Evolutionary conservation across 805 yeast genomes (phyloP).

Genomic region (Schwanniomyces vanrijiae): DNA sequence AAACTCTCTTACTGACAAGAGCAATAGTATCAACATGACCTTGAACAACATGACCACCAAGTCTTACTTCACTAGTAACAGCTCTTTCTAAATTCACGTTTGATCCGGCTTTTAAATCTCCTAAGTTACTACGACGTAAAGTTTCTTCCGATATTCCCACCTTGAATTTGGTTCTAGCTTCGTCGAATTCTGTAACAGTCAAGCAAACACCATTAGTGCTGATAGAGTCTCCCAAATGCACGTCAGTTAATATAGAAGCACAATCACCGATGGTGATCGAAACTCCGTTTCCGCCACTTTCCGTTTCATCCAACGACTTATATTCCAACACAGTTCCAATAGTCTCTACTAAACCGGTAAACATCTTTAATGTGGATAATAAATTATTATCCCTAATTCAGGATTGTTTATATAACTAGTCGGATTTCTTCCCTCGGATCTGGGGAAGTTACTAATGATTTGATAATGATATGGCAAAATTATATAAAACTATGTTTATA

Average conservation of each 20-base stretch:
- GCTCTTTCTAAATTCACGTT: constrained; percentile 92
- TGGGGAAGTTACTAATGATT: background rate
- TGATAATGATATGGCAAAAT: too few relatives aligned
- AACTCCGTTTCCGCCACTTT: constrained; percentile 71
- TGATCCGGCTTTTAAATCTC: constrained; percentile 53
- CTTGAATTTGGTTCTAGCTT: constrained; percentile 55
- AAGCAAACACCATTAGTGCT: constrained; percentile 87
- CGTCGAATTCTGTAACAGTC: constrained; percentile 81
- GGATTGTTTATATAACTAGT: too few relatives aligned
- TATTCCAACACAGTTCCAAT: constrained; percentile 67
- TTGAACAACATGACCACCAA: constrained; percentile 97
- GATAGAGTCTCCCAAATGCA: constrained; percentile 92
- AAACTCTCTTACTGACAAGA: constrained; percentile 46
- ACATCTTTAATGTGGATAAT: constrained; percentile 50
- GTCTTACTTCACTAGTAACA: constrained; percentile 74
- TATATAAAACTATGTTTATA: too few relatives aligned
- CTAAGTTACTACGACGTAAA: constrained; percentile 74
- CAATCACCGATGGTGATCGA: constrained; percentile 68
- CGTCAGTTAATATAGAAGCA: constrained; percentile 64
- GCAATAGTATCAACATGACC: constrained; percentile 97
- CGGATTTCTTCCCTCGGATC: background rate
- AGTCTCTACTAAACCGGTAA: constrained; percentile 89
- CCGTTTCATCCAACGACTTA: constrained; percentile 44
- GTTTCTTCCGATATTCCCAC: constrained; percentile 96
- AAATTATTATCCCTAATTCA: background rate